Base-by-base conservation (phyloP, 164 flowering plant species). In the Tetracentron sinense region DNA sequence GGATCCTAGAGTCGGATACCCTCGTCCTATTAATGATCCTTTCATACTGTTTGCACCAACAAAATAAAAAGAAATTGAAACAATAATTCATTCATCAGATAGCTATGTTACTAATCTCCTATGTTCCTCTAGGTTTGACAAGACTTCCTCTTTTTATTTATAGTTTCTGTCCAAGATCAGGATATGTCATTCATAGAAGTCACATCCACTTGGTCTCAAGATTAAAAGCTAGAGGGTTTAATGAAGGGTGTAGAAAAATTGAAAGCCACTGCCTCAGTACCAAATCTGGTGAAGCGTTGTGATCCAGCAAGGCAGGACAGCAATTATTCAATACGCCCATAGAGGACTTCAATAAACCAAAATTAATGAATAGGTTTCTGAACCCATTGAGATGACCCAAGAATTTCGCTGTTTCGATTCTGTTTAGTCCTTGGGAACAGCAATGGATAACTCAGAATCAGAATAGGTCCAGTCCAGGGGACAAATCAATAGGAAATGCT, bases 81-180 rank as follows among this genome's bases (percentile, higher is more conserved):
- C n/a, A 16, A 28, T 63, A 61, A 47, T 51, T 33, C 54, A 26
- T 56, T 62, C 50, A 57, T 57, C 61, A 48, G 56, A 33, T 56
- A 65, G 48, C 68, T 65, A 65, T 65, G 68, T 56, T 56, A 48
- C 15, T 56, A 65, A 59, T 59, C 7, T 26, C 58, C 42, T 20
- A 53, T 38, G 58, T n/a, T n/a, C n/a, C n/a, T n/a, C n/a, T n/a
- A n/a, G n/a, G n/a, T n/a, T n/a, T n/a, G n/a, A n/a, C n/a, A 59
- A 63, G 8, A 26, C n/a, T n/a, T n/a, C n/a, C n/a, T n/a, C n/a
- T n/a, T n/a, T n/a, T n/a, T n/a, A n/a, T n/a, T n/a, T n/a, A 53
- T 63, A 25, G 29, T 48, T 56, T 56, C 56, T 65, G 33, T 48
- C 60, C 27, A 27, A 15, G 8, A 46, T 29, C 50, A 44, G 28